Evolutionary conservation across 192 early-diverging fungal genomes (phyloP), one percentile per base, ranked within the genome.

Genomic region (Diversispora epigaea): DNA sequence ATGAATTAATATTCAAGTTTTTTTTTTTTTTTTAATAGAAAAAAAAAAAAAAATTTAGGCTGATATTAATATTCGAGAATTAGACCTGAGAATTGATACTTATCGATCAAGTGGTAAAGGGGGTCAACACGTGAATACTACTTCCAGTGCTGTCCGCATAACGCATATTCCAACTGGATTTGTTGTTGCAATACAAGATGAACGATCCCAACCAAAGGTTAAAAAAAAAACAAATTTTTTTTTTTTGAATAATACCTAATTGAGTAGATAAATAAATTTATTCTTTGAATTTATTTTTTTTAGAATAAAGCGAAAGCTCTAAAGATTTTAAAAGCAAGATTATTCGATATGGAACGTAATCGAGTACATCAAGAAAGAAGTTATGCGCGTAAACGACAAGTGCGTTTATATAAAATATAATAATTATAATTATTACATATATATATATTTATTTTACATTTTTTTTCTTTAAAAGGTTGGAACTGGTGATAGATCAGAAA

Each of bases 111-210:
- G 88, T 14, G 93, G 93, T 12, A 87, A 89, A n/a, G 93, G 93
- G n/a, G 93, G 93, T 15, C 93, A 94, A 86, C 95, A 97, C 77
- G 96, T 98, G 7, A 99, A 97, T 67, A 98, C 91, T 4, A 97
- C 97, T 0, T 95, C 98, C 67, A 92, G 90, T 76, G 96, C 97
- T 7, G 94, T 98, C 69, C 87, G 96, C 6, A 87, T 99, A 40
- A 96, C 93, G 8, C 97, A 99, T 84, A 75, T 97, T 22, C 93
- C 97, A 7, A 95, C 95, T 4, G 96, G 96, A 0, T 90, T 96
- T 47, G 85, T 88, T 7, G 92, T 96, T 6, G 84, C 90, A 43
- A 93, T 93, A 81, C 96, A 97, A 84, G 92, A 91, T 69, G 93
- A 97, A 77, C 84, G 96, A 63, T 97, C 95, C n/a, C 96, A 99